Evolutionary conservation across 305 asterid genomes (phyloP), one percentile per base, ranked within the genome.

Genomic region (Rubia tinctorum): DNA sequence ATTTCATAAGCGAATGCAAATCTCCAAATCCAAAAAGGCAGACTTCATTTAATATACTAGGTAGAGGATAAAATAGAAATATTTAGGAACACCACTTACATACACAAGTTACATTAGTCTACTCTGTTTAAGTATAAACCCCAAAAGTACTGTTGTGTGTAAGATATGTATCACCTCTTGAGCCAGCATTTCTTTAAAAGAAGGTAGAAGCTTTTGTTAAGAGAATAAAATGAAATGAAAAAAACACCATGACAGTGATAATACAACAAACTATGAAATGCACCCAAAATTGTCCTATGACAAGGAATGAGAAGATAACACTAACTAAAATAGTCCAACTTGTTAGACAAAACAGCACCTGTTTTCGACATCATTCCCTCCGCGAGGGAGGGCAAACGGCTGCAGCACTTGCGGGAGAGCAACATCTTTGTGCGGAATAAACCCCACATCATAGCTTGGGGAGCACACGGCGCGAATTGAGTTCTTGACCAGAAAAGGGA

Each of bases 381-480:
- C 96, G 51, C 96, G 89, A 71, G 98, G 97, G 51, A 92, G 96
- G 68, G 98, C 99, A 80, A 92, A 92, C 4, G 98, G 98, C 60
- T 53, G 59, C 59, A 53, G 59, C 10, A 53, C 23, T 53, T 53
- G 59, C 1, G 59, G 59, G 8, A 53, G 59, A 53, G 20, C 59
- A 53, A 51, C 58, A 51, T 51, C 58, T 11, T 51, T 51, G 58
- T 51, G 58, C 8, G 58, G 58, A 51, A 51, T 51, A 17, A 51
- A 51, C 22, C 58, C 58, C 22, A 51, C 58, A 2, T 51, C 58
- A 11, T 51, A 51, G 58, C 58, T 51, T 7, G 58, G 58, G 9
- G 59, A 53, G 20, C 59, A 53, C 9, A 17, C 59, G 6, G 59
- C 59, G 9, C 22, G 22, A 53, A 53, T 88, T 13, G 99, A 88